Evolutionary conservation across 345 rosid genomes (phyloP), one percentile per base, ranked within the genome.

Genomic region (Pistacia atlantica): DNA sequence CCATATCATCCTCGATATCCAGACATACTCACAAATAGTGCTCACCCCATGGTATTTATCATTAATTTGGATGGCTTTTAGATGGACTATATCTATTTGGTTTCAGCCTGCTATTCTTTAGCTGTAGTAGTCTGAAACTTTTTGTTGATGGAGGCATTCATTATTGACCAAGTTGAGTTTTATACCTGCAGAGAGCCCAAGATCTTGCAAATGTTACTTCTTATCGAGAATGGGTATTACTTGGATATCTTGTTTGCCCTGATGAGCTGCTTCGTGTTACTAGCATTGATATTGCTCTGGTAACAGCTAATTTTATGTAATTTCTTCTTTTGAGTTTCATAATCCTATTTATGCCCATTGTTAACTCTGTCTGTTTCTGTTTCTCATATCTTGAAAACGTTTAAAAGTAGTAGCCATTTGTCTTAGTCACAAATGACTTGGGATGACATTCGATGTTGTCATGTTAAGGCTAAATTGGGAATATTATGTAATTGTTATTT

Each of bases 1-100:
- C 99, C 98, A 70, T 96, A 93, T 84, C 99, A 96, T 82, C 98
- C 99, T 67, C 90, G 99, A 52, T 93, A 90, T 81, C 99, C 99
- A 4, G 99, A 96, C 84, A 96, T 96, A 75, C 97, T 93, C 60
- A 93, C 99, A 55, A 96, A 96, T 82, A 91, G 97, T 82, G 99
- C 97, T 83, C 98, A 96, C 78, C 98, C 99, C 48, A 91, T 93
- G 99, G 99, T 96, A 89, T 5, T 61, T 77, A n/a, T 49, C 28
- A 42, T 76, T 76, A 51, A 35, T 62, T 63, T 37, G 66, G 48
- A 62, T 56, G 14, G 38, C 65, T 37, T 31, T 56, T 67, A 54
- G 49, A 69, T 25, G 45, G 31, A 42, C 20, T 38, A 13, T 18
- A 35, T 54, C 31, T 38, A 9, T 18, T 25, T 54, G 33, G 55